Evolutionary conservation across 768 basidiomycete species (phyloP), one percentile per base, ranked within the genome.

Genomic region (Phaeotremella fagi): DNA sequence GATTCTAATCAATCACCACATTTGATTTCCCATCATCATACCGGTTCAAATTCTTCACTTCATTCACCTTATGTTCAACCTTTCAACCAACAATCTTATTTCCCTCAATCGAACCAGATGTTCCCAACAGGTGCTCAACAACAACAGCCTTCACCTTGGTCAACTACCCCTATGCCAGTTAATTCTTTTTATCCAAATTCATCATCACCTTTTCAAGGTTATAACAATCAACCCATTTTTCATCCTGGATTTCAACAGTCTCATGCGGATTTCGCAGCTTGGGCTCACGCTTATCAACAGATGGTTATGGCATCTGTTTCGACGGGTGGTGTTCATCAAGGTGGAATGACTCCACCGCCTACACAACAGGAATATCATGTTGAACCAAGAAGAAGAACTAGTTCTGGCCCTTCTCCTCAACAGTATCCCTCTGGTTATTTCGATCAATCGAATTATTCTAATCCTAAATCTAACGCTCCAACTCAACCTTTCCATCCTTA

Each of bases 221-320:
- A 64, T 48, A 53, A 57, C 0, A 41, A 54, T 9, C 52, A 58
- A 5, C 61, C 55, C n/a, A 55, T 59, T 27, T 59, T 63, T 42
- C 59, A 64, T 24, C 67, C 57, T 16, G 56, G 54, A 18, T 67
- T 61, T 29, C 67, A 67, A 41, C 64, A 67, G 50, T 55, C 55
- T 47, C 67, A 67, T 50, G 60, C 63, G 9, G 70, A 68, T 26
- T 67, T 69, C 37, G 60, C 60, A 12, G 67, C 67, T 6, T 71
- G 70, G 70, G 59, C 70, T 6, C 62, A 63, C 38, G 65, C 67
- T n/a, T 69, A 70, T 41, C 62, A 66, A 25, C 64, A 66, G 25
- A 65, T 66, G 64, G 47, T 66, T 15, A 63, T 65, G 57, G 60
- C 58, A 9, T 57, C 55, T 37, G 60, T 52, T 1, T 35, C 60